These are phyloP conservation scores for Ministeria vibrans DNA, from an alignment of 78 protist genomes.

Conservation along the genomic window DNA sequence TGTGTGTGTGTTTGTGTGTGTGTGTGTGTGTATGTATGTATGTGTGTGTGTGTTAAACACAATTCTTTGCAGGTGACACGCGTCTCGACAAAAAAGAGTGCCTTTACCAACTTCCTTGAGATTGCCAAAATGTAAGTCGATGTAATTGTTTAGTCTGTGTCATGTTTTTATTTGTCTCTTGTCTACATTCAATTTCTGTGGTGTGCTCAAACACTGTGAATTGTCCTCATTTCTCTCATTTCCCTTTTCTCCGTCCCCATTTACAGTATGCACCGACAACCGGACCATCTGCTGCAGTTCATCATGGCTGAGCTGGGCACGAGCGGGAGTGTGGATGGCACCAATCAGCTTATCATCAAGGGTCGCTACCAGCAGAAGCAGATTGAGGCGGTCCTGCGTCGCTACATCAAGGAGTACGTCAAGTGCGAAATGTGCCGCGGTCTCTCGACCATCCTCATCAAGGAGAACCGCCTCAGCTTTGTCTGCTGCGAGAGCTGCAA, in stretches of 20 bases:
- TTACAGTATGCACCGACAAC: conserved; percentile 55
- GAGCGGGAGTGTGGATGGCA: conserved; percentile 85
- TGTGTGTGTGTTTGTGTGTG: not conserved
- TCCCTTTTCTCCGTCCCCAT: not conserved
- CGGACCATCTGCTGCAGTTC: conserved; percentile 76
- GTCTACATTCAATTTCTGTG: too few species aligned
- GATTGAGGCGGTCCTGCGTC: conserved; percentile 80
- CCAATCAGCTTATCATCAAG: conserved; percentile 70
- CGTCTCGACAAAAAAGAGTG: conserved; percentile 71
- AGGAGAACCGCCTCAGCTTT: conserved; percentile 77
- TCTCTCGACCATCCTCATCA: conserved; percentile 69
- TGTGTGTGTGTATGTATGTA: not conserved
- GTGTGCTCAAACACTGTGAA: not conserved
- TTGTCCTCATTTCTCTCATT: not conserved
- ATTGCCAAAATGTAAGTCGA: conserved; percentile 66
- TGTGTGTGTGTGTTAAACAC: not conserved
- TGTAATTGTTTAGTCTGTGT: too few species aligned
- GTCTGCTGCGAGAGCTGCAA: conserved; percentile 72
- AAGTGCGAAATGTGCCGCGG: conserved; percentile 80
- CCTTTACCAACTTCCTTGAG: conserved; percentile 79
- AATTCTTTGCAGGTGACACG: conserved; percentile 44
- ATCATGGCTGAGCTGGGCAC: conserved; percentile 88
- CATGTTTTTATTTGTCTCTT: not conserved
- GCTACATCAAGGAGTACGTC: conserved; percentile 87
- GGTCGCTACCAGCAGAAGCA: conserved; percentile 85